A percentile compares a stretch with the other conserved stretches of the same genome.
Conservation (phyloP, 2,329 filamentous ascomycete species). For the Colletotrichum somersetense region DNA sequence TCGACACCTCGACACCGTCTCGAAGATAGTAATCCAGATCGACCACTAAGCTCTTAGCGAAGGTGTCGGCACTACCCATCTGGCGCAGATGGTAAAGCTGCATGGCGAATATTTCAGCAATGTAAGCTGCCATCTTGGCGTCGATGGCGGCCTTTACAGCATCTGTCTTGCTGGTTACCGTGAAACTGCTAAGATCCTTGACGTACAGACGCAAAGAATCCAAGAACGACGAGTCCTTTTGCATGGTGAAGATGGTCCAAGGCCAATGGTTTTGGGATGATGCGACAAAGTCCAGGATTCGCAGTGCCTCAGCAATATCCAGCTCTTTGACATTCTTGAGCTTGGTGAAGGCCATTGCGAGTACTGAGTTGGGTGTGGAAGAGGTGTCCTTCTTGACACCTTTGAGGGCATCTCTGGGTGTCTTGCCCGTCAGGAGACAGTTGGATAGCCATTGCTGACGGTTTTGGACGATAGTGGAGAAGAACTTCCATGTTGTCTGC, state of each 20-base stretch:
- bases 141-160: slow-evolving; percentile 70
- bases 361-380: slow-evolving; percentile 71
- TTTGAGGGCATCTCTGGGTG: slow-evolving; percentile 80
- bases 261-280: slow-evolving; percentile 95
- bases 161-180: slow-evolving; percentile 66
- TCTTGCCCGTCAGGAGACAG: slow-evolving; percentile 88
- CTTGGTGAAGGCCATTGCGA: slow-evolving; percentile 79
- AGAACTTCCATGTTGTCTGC: slow-evolving; percentile 83
- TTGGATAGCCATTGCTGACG: slow-evolving; percentile 97
- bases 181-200: slow-evolving; percentile 65
- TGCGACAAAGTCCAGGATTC: slow-evolving; percentile 88
- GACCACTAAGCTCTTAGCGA: slow-evolving; percentile 78
- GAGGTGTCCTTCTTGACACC: slow-evolving; percentile 64
- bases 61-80: slow-evolving; percentile 72
- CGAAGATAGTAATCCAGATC: slow-evolving; percentile 85
- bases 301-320: slow-evolving; percentile 74
- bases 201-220: slow-evolving; percentile 79
- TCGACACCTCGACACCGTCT: slow-evolving; percentile 81
- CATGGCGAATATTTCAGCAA: slow-evolving; percentile 91
- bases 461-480: slow-evolving; percentile 87
- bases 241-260: slow-evolving; percentile 87
- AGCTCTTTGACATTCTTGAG: slow-evolving; percentile 75
- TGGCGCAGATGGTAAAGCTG: slow-evolving; percentile 89
- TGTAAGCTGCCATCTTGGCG: slow-evolving; percentile 80
- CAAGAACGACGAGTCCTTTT: slow-evolving; percentile 80